These are phyloP conservation scores for Trifolium fragiferum DNA, from an alignment of 306 rosid genomes.

Conservation along the genomic window DNA sequence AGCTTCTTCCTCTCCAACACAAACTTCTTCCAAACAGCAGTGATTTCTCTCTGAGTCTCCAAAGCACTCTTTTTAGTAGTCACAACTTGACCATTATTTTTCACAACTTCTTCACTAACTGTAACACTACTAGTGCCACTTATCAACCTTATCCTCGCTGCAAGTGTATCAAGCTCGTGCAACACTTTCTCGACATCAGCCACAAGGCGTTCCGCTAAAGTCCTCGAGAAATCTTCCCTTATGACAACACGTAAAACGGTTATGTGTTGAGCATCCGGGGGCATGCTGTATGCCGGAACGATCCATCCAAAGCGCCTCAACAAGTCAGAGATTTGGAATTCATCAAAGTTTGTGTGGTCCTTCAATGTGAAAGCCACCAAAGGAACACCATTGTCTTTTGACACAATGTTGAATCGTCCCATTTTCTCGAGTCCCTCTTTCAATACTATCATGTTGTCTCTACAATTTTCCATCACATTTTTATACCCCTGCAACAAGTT, in stretches of 20 bases:
- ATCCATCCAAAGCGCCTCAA: constrained; percentile 91
- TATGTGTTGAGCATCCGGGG: constrained; percentile 78
- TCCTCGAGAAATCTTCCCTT: constrained; percentile 87
- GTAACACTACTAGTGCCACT: constrained; percentile 32
- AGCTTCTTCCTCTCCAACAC: constrained; percentile 75
- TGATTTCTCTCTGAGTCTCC: constrained; percentile 74
- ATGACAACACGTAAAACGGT: constrained; percentile 89
- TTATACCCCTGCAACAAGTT: constrained; percentile 67
- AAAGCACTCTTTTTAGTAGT: constrained; percentile 57
- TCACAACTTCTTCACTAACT: constrained; percentile 18
- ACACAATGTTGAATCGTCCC: constrained; percentile 69
- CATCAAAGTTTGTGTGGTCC: constrained; percentile 60
- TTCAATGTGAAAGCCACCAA: constrained; percentile 87
- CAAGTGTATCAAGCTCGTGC: constrained; percentile 77
- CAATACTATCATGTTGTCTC: constrained; percentile 84
- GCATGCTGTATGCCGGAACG: constrained; percentile 95
- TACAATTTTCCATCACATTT: constrained; percentile 89
- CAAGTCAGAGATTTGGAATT: constrained; percentile 76
- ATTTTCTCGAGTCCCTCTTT: constrained; percentile 76
- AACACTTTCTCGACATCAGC: constrained; percentile 65
- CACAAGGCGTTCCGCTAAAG: constrained; percentile 88
- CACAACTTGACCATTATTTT: constrained; percentile 33
- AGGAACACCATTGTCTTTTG: constrained; percentile 87
- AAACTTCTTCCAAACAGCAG: constrained; percentile 80
- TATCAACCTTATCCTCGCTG: constrained; percentile 46